Evolutionary conservation across 306 rosid genomes (phyloP), one percentile per base, ranked within the genome.

Genomic region (Pyrus bretschneideri): DNA sequence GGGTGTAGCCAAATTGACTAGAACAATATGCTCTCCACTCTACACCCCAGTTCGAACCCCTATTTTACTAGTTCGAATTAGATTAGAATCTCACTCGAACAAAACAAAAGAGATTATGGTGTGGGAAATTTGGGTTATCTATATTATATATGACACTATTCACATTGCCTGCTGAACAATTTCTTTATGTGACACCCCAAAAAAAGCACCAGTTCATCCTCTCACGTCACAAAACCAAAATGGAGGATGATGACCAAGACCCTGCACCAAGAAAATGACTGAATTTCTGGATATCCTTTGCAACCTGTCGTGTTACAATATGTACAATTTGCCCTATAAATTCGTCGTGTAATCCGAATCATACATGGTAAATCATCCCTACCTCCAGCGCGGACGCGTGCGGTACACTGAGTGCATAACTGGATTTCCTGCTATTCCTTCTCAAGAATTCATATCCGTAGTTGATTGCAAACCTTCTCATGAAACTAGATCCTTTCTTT

Each of bases 341-440:
- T 21, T 66, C 73, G 23, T 40, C 5, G 25, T 45, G 46, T 31
- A 11, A 72, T 55, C 61, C 77, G 83, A 87, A 30, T 79, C 79
- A 95, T 80, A 95, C 85, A 68, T 75, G 81, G 86, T 90, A 95
- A 78, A 89, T 73, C 98, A 95, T 95, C 72, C 97, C 98, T 72
- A 95, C 97, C 87, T 95, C 98, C 27, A 95, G 76, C 13, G 93
- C 84, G 49, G 97, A 90, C 25, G 92, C 90, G 40, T 89, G 91
- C 27, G 98, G 97, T 49, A 83, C 77, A 65, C 74, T 83, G 63
- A 82, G 81, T 42, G 91, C 91, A 79, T 77, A 80, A 40, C 87
- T 69, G 42, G 93, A 75, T 71, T 84, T 80, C 80, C 97, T 86
- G 72, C 93, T 90, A 72, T 95, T 95, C 83, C 91, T 86, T 74